Base-by-base conservation (phyloP, 2,329 filamentous ascomycete genomes). In the Verticillium alfalfae region DNA sequence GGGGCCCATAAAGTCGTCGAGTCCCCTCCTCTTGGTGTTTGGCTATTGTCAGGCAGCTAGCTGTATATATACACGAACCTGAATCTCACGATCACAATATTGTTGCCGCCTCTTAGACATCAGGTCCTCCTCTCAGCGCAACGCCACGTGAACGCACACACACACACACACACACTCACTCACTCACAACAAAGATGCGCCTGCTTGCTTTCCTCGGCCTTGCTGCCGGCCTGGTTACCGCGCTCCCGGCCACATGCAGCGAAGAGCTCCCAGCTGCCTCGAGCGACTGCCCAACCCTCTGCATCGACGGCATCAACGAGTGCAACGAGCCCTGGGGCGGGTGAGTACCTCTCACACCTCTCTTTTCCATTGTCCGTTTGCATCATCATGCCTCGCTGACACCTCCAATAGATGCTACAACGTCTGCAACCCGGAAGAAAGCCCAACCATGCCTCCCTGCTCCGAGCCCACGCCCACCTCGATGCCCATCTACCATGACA, bases 351-450 rank as follows among this genome's bases (percentile, higher is more conserved):
- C 6, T 22, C 45, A 10, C 45, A 7, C 18, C 26, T 31, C 26
- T 31, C 26, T 31, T 31, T 3, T 31, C 26, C 26, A 31, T 31
- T 5, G 5, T 31, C 26, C 26, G 26, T 31, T 31, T 31, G 5
- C 26, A 31, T 31, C 5, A 5, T 31, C 1, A 1, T 8, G 13
- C 38, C 26, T 26, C 41, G 8, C 45, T 49, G n/a, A 49, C 45
- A 49, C n/a, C 2, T 34, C 10, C 13, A 26, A 18, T 13, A 74
- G 72, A 6, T 75, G 73, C 56, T 75, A 70, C 61, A 65, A 73
- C 60, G 62, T 65, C 15, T 75, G 73, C 45, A 26, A 49, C 5
- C 45, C 45, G n/a, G 45, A 49, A 18, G 45, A 49, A 18, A 49
- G 26, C 38, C 64, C 64, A 16, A 64, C 58, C 15, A 64, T 61